Evolutionary conservation across 2,329 filamentous ascomycete species (phyloP).

Genomic region (Hypoxylon sp.): DNA sequence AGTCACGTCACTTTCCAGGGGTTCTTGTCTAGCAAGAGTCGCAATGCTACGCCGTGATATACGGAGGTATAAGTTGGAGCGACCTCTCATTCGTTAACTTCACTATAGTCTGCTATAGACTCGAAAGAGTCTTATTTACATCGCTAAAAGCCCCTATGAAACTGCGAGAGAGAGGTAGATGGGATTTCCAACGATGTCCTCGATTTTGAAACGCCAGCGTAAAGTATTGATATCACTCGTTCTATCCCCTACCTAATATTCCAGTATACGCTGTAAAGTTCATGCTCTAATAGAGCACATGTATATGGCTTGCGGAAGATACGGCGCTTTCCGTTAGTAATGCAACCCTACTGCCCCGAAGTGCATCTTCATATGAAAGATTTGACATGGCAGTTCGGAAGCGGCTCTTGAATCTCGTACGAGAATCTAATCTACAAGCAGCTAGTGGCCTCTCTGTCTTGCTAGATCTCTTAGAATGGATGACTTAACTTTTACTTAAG

Average conservation of each 20-base stretch:
- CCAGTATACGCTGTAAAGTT: too few species aligned
- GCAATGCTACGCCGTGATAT: not conserved
- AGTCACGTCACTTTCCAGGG: constrained; percentile 18
- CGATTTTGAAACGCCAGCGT: too few species aligned
- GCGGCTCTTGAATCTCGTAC: constrained; percentile 9
- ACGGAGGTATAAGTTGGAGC: constrained; percentile 12
- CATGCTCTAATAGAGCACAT: too few species aligned
- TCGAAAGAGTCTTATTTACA: too few species aligned
- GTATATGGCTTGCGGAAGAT: too few species aligned
- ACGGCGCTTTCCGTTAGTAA: not conserved
- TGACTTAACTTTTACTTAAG: constrained; percentile 9
- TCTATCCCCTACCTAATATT: too few species aligned
- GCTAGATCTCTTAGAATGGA: constrained; percentile 19
- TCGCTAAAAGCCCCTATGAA: too few species aligned
- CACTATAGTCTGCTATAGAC: constrained; percentile 6
- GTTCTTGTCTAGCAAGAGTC: constrained; percentile 7
- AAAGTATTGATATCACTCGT: too few species aligned
- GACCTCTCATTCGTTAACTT: constrained; percentile 11
- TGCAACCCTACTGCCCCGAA: not conserved
- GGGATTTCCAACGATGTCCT: too few species aligned
- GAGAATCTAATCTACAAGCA: constrained; percentile 9
- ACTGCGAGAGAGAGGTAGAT: too few species aligned
- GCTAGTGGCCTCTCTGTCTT: not conserved
- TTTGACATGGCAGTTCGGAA: not conserved
- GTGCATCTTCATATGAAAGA: not conserved